Conservation (phyloP, 2,329 filamentous ascomycete species). For the Aspergillus sp. region DNA sequence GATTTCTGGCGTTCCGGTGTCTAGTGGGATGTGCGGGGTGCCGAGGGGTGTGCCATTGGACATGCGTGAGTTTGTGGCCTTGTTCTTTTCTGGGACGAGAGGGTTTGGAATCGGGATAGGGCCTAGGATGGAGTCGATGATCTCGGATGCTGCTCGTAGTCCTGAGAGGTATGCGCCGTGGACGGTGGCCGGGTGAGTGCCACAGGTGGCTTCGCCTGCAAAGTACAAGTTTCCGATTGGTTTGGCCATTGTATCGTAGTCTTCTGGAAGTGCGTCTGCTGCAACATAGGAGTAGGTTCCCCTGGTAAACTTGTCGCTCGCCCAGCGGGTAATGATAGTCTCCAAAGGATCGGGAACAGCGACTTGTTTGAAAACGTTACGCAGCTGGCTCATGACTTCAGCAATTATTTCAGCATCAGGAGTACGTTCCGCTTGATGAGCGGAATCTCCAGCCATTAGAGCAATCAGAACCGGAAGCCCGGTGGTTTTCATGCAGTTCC, state of each 20-base stretch:
- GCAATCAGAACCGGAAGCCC: constrained; percentile 86
- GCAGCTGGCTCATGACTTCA: constrained; percentile 78
- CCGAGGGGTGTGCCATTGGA: constrained; percentile 20
- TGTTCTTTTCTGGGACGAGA: constrained; percentile 66
- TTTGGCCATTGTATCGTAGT: constrained; percentile 89
- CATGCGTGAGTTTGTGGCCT: constrained; percentile 10
- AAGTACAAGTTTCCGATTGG: constrained; percentile 87
- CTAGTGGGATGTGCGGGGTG: constrained; percentile 7
- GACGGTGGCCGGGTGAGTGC: constrained; percentile 93
- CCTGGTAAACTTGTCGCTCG: constrained; percentile 82
- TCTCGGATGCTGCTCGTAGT: constrained; percentile 81
- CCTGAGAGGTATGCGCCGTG: constrained; percentile 96
- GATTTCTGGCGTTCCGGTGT: constrained; percentile 1
- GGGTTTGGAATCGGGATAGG: constrained; percentile 75
- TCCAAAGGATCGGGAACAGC: constrained; percentile 77
- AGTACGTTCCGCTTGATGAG: constrained; percentile 78
- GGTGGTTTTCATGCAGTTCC: constrained; percentile 88
- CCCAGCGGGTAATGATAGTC: constrained; percentile 89
- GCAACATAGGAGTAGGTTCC: constrained; percentile 96
- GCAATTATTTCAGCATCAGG: constrained; percentile 72
- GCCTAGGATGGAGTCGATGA: constrained; percentile 77
- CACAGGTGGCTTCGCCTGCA: constrained; percentile 93
- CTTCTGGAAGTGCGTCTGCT: constrained; percentile 74
- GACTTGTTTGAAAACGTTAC: constrained; percentile 66
- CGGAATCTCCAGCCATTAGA: constrained; percentile 93